Base-by-base conservation (phyloP, 495 filamentous ascomycete genomes). In the Xylaria curta region DNA sequence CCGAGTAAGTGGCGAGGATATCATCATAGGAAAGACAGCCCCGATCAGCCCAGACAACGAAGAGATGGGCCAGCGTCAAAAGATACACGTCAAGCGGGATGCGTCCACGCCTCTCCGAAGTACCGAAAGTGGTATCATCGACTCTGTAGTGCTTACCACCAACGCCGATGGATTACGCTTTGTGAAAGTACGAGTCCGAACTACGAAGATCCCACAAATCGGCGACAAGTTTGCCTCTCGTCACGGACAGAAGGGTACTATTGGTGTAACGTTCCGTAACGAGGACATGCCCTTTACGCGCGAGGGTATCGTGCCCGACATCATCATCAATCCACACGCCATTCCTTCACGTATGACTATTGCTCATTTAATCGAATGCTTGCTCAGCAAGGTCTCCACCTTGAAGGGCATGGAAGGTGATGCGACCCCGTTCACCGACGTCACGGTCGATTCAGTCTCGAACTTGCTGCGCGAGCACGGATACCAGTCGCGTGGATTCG, bases 271-370 rank as follows among this genome's bases (percentile, higher is more conserved):
- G 0, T 98, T 94, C 81, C 89, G 95, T 15, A 93, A 97, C 74
- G 96, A 98, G 82, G 97, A 99, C 77, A 99, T 99, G 96, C 97
- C 97, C 0, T 99, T 98, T 82, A 97, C 94, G 6, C 85, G 89
- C 53, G 93, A 98, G 81, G 96, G 96, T 73, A 88, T 98, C 63
- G 91, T 91, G 1, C 96, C 96, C 1, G 96, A 99, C 81, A 84
- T 99, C 66, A 98, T 99, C 81, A 98, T 99, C 87, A 99, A 99
- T 78, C 96, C 96, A 0, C 96, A 99, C 87, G 96, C 97, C 81
- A 98, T 99, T 87, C 96, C 96, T 1, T 99, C 96, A 17, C 96
- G 96, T 87, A 99, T 99, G 96, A 99, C 96, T 0, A 98, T 98
- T 87, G 96, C 97, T 71, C 97, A 99, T 87, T 94, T 99, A 88